Percentiles rank a stretch among this genome's conserved stretches.
These are phyloP conservation scores for Echeveria elegans DNA, from an alignment of 164 flowering plant species.

Conservation along the genomic window DNA sequence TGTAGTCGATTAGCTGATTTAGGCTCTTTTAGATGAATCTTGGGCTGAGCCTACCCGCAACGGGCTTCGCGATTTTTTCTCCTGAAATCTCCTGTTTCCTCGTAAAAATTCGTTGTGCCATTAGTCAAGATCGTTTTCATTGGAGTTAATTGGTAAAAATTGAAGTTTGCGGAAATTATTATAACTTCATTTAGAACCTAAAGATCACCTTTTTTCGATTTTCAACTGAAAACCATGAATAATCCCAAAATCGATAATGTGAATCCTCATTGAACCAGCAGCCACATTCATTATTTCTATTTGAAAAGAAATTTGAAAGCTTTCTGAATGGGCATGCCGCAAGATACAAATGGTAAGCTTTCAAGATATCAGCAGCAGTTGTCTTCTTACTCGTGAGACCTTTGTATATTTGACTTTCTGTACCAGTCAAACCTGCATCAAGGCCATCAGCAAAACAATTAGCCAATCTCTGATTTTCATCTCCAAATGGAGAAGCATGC, in stretches of 20 bases:
- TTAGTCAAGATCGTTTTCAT: no score
- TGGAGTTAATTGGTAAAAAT: no score
- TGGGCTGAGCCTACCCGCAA: no score
- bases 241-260: constrained; percentile 80
- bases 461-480: constrained; percentile 69
- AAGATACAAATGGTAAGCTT: constrained; percentile 58
- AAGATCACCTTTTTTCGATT: no score
- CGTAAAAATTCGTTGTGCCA: no score
- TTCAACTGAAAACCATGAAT: constrained; percentile 84
- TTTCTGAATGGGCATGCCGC: constrained; percentile 76
- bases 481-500: constrained; percentile 74
- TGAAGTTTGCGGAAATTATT: no score
- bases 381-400: constrained; percentile 39
- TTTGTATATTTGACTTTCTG: constrained; percentile 61
- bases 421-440: constrained; percentile 84
- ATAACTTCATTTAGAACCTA: no score
- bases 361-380: constrained; percentile 54
- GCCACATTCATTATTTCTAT: constrained; percentile 31
- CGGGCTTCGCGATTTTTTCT: no score
- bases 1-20: no score
- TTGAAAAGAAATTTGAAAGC: constrained; percentile 48
- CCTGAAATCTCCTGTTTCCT: no score
- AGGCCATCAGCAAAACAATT: constrained; percentile 70
- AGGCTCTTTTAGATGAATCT: no score
- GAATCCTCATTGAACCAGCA: constrained; percentile 37